Base-by-base conservation (phyloP, 1,284 basidiomycete genomes). In the Apiotrichum porosum region DNA sequence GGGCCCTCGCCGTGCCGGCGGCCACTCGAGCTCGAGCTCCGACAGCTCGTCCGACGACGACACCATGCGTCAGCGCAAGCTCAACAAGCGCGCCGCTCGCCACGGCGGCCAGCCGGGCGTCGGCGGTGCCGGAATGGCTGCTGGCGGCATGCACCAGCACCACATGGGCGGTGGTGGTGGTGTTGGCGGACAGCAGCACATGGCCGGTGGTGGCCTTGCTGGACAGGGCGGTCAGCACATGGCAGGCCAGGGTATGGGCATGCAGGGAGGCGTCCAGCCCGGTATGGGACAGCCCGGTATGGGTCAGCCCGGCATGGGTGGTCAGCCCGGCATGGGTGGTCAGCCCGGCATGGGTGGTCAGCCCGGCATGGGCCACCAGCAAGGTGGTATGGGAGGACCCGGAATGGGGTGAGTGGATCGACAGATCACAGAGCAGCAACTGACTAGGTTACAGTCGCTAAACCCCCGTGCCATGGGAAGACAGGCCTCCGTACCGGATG, bases 11-110 rank as follows among this genome's bases (percentile, higher is more conserved):
- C 24, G 17, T 12, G n/a, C 17, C 9, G 52, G 48, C 14, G 37
- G 28, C 22, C 39, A 51, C 42, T 35, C 49, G 36, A 17, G 15
- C 17, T 52, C 51, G 23, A 47, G 45, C 30, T 48, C 45, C 24
- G 33, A 33, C 23, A 42, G 42, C 13, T 30, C 24, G n/a, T 37
- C 32, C 14, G 53, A 54, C 39, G 37, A 45, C 45, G 46, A 47
- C 12, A 15, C 12, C 21, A 45, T 48, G 39, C 33, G 34, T n/a
- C 30, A 17, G 24, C 49, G 49, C 49, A 47, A 47, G 45, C 37
- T 23, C 23, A 15, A 38, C 37, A 54, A 54, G 52, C 28, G 23
- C 31, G 23, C 31, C 15, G 15, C 9, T 2, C 23, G 44, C 39
- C 18, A 31, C 18, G 28, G 13, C 35, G 19, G 9, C 35, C 12